Percentiles rank a stretch among this genome's conserved stretches.
These are phyloP conservation scores for Amaranthus hypochondriacus DNA, from an alignment of 148 eudicot genomes.

Conservation along the genomic window DNA sequence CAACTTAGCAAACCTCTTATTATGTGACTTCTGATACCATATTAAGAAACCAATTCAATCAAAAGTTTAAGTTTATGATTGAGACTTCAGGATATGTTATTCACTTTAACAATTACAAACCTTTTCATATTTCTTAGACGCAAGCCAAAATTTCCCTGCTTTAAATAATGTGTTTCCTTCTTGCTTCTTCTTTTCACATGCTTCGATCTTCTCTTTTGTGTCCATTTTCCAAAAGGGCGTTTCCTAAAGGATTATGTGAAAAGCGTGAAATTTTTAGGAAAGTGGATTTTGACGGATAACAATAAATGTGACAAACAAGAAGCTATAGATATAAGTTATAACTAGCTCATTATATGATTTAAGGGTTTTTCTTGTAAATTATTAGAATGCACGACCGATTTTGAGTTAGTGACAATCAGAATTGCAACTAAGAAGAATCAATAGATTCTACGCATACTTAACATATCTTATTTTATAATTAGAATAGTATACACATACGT, in stretches of 20 bases:
- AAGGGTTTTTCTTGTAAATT: not conserved
- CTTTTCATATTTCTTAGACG: conserved; percentile 57
- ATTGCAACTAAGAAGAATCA: too few relatives aligned
- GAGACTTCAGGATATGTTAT: not conserved
- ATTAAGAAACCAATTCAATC: not conserved
- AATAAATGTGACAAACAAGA: too few relatives aligned
- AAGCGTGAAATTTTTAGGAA: too few relatives aligned
- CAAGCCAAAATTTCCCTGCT: conserved; percentile 47
- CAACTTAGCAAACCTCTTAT: too few relatives aligned
- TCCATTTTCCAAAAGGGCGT: conserved; percentile 63
- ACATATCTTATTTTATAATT: too few relatives aligned
- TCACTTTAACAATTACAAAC: not conserved
- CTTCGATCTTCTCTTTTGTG: conserved; percentile 43
- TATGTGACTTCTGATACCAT: too few relatives aligned
- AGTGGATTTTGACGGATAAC: too few relatives aligned
- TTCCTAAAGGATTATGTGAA: conserved; percentile 29
- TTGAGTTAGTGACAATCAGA: too few relatives aligned
- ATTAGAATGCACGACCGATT: not conserved
- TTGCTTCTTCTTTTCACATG: conserved; percentile 49
- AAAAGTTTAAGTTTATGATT: not conserved
- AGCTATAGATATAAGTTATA: too few relatives aligned
- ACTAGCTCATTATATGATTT: too few relatives aligned
- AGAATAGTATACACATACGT: too few relatives aligned
- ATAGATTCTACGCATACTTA: too few relatives aligned
- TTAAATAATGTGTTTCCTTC: conserved; percentile 50